Evolutionary conservation across 2,329 filamentous ascomycete species (phyloP), one percentile per base, ranked within the genome.

Genomic region (Lecanicillium sp.): DNA sequence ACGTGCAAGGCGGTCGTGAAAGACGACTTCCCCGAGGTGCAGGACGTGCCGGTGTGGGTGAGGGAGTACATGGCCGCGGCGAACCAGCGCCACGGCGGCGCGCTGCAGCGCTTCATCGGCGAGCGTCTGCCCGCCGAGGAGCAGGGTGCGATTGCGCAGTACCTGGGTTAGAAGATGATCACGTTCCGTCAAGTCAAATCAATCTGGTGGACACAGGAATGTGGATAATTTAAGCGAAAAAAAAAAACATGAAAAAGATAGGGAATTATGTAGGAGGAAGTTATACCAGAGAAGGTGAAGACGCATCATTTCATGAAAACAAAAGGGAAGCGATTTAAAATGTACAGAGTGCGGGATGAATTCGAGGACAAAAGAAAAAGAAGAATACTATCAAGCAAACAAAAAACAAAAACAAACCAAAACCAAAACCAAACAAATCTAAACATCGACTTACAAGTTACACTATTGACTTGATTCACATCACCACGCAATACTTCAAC

Each of bases 1-100:
- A 96, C 91, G 0, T 93, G 91, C 71, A 88, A 85, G 64, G 83
- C 83, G 51, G 72, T 80, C 4, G 70, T 79, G 1, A 77, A 75
- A 44, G 93, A 97, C 63, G 86, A 90, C 17, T 97, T 90, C 73
- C 86, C 90, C 1, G 86, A 96, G 52, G 82, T 95, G 12, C 77
- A 80, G 5, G 84, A 90, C 47, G 86, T 90, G 51, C 72, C 89
- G 45, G 86, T 85, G 63, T 98, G 91, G 91, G 90, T 95, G 20
- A 71, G 86, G 48, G 71, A 78, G 54, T 90, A 88, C 62, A 71
- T 96, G 61, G 84, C 84, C 60, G 80, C 84, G 29, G 88, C 89
- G 6, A 88, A 96, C 65, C 71, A 73, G 60, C 81, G 83, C 58
- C 83, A 89, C 57, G 73, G 74, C 39, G 89, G 90, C 2, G 77